These are phyloP conservation scores for Pichia sp. DNA, from an alignment of 1,139 yeast species.

Conservation along the genomic window DNA sequence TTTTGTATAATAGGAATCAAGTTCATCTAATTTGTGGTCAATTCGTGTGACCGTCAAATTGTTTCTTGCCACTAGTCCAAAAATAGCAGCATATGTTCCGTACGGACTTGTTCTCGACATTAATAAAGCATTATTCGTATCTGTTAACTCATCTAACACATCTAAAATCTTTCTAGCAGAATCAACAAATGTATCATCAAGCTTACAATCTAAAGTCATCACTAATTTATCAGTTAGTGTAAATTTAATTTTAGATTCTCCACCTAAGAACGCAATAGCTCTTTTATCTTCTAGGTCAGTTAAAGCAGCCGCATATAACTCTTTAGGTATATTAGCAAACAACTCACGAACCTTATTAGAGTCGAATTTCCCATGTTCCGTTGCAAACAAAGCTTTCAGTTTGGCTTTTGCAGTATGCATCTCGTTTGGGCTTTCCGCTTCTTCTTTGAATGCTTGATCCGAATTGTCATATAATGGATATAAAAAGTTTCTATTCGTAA, in stretches of 20 bases:
- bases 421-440: slow-evolving; percentile 22
- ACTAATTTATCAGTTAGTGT: slow-evolving; percentile 51
- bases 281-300: slow-evolving; percentile 45
- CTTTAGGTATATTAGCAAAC: slow-evolving; percentile 38
- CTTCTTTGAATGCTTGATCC: slow-evolving; percentile 10
- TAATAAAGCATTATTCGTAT: slow-evolving; percentile 43
- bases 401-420: slow-evolving; percentile 34
- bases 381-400: slow-evolving; percentile 55
- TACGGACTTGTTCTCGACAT: slow-evolving; percentile 53
- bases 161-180: slow-evolving; percentile 41
- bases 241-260: slow-evolving; percentile 43
- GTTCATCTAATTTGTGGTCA: slow-evolving; percentile 40
- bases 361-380: slow-evolving; percentile 43
- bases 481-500: slow-evolving; percentile 36
- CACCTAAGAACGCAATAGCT: slow-evolving; percentile 46
- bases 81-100: slow-evolving; percentile 49
- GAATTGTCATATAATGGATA: slow-evolving; percentile 23
- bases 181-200: slow-evolving; percentile 37
- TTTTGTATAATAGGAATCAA: slow-evolving; percentile 55
- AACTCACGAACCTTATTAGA: slow-evolving; percentile 37
- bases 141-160: slow-evolving; percentile 33
- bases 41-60: slow-evolving; percentile 41
- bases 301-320: slow-evolving; percentile 42
- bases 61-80: slow-evolving; percentile 38
- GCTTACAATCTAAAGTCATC: slow-evolving; percentile 34